These are phyloP conservation scores for Theileria parva DNA, from an alignment of 169 alveolate species.

Conservation along the genomic window DNA sequence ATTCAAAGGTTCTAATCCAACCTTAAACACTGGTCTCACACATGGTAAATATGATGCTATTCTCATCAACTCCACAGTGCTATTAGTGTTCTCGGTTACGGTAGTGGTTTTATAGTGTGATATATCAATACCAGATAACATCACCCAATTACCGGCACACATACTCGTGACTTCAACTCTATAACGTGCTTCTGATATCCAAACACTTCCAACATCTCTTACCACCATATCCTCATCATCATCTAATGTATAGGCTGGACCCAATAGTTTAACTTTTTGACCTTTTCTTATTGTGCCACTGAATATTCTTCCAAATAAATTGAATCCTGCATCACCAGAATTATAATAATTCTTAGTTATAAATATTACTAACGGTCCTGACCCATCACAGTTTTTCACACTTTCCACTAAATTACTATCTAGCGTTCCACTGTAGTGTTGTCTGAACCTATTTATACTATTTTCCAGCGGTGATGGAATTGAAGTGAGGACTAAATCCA, in stretches of 20 bases:
- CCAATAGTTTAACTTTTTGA: conserved; percentile 91
- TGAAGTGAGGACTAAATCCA: conserved; percentile 83
- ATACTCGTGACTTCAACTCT: conserved; percentile 85
- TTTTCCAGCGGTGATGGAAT: conserved; percentile 69
- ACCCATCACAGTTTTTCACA: conserved; percentile 67
- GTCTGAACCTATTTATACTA: conserved; percentile 60
- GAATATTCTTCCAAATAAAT: conserved; percentile 94
- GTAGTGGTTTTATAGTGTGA: conserved; percentile 89
- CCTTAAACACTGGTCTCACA: conserved; percentile 73
- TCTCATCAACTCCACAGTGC: conserved; percentile 37
- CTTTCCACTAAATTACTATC: conserved; percentile 58
- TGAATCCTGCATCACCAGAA: conserved; percentile 88
- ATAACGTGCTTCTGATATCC: conserved; percentile 92
- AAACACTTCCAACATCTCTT: conserved; percentile 84
- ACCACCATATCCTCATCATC: conserved; percentile 96
- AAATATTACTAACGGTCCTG: conserved; percentile 87
- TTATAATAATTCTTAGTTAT: conserved; percentile 93
- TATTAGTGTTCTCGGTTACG: no score
- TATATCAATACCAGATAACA: conserved; percentile 94
- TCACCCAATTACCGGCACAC: conserved; percentile 92
- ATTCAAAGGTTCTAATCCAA: conserved; percentile 97
- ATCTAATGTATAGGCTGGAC: conserved; percentile 89
- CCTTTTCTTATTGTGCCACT: conserved; percentile 95
- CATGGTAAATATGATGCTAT: conserved; percentile 49
- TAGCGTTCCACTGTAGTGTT: conserved; percentile 81